Evolutionary conservation across 2,329 filamentous ascomycete genomes (phyloP).

Genomic region (Talaromyces sp.): DNA sequence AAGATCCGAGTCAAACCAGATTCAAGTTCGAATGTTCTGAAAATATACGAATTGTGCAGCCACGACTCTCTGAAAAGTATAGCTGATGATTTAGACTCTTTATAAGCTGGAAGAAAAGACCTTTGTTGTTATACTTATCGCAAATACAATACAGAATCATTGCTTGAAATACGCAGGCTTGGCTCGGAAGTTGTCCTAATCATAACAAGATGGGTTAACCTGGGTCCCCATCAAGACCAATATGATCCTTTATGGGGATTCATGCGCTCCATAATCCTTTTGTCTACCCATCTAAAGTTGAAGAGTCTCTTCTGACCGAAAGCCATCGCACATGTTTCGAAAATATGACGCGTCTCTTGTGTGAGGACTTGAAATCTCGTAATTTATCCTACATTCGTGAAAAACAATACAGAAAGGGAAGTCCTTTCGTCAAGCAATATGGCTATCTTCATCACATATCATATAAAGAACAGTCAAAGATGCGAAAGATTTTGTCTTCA

Average conservation of each 20-base stretch:
- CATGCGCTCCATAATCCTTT: neutral
- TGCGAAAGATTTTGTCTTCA: neutral
- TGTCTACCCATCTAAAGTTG: neutral
- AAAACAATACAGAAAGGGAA: neutral
- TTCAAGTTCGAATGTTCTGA: no score
- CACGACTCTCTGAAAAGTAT: no score
- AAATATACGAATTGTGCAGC: no score
- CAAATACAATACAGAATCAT: no score
- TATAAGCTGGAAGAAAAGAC: no score
- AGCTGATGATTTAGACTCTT: no score
- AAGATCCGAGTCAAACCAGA: no score
- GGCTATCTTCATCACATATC: neutral
- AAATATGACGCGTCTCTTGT: neutral
- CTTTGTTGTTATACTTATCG: no score
- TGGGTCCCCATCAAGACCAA: conserved; percentile 5
- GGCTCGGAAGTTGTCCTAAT: conserved; percentile 3
- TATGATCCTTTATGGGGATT: conserved; percentile 10
- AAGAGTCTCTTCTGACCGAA: neutral
- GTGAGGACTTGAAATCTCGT: neutral
- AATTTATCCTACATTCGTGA: neutral
- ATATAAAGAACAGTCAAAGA: neutral
- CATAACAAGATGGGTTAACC: conserved; percentile 15
- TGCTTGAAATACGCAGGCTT: conserved; percentile 3
- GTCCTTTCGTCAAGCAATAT: neutral
- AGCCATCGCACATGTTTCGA: neutral